Evolutionary conservation across 1,284 basidiomycete genomes (phyloP).

Genomic region (Ganoderma meredithae): DNA sequence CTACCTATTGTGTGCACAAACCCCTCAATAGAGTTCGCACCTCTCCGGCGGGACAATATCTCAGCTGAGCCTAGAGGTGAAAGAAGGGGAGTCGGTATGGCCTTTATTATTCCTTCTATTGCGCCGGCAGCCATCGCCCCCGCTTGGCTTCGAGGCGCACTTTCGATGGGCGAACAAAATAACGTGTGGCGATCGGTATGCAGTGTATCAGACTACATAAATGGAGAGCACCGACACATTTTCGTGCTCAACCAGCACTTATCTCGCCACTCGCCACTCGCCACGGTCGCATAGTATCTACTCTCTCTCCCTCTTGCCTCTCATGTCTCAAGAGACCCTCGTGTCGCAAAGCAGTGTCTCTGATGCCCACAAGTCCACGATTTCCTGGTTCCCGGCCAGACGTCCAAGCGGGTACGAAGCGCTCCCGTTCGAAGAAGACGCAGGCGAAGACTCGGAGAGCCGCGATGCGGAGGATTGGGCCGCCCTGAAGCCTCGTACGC

Average conservation of each 20-base stretch:
- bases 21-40: background rate
- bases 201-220: background rate
- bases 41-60: too few species aligned
- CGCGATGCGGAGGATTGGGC: background rate
- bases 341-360: background rate
- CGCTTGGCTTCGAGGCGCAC: background rate
- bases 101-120: background rate
- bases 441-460: background rate
- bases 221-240: background rate
- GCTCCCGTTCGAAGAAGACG: background rate
- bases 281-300: background rate
- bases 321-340: constrained; percentile 1
- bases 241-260: background rate
- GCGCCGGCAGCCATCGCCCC: background rate
- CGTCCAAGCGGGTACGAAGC: background rate
- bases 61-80: background rate
- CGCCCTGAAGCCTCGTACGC: background rate
- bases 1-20: background rate
- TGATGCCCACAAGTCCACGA: background rate
- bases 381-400: background rate
- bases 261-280: background rate
- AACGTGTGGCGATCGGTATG: background rate
- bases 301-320: background rate
- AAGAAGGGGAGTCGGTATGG: background rate
- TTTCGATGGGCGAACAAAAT: background rate